Evolutionary conservation across 495 filamentous ascomycete species (phyloP), one percentile per base, ranked within the genome.

Genomic region (Rusavskia elegans): DNA sequence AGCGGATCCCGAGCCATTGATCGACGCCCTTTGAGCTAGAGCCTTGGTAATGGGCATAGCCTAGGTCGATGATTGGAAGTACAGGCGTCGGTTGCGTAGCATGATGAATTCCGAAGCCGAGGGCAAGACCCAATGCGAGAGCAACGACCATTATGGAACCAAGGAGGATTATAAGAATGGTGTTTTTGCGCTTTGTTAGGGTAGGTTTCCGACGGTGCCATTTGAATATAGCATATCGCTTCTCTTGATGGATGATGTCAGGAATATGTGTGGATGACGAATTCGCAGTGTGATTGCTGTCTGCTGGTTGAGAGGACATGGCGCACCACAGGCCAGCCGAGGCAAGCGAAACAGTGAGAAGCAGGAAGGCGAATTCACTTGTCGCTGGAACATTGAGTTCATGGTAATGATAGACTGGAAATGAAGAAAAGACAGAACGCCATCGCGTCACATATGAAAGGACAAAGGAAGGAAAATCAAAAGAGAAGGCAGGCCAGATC

Each of bases 1-100:
- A 85, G 21, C 81, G 78, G 41, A 85, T 75, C 4, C 81, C 81
- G 9, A 82, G 67, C 79, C 80, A 85, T 61, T 81, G 72, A 0
- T 69, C 71, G 42, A 83, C 61, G 19, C 77, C 78, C 54, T 68
- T 70, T 13, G 54, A 23, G 2, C 58, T 51, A 0, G 60, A 37
- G 14, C 72, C 71, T 42, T 61, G 58, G 53, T 73, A 72, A n/a
- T 51, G 64, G 11, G 66, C 53, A 55, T 74, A 74, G 2, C 67
- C 69, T 35, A 74, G 59, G 38, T 75, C 56, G 7, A 73, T 65
- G 8, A 70, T 58, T 16, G 7, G 62, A 16, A 29, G 32, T 40
- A 32, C 23, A 19, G 36, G n/a, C 16, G 44, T 49, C 17, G 50
- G 2, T 36, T 25, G 30, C 11, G 25, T 17, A 25, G 27, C 19